Base-by-base conservation (phyloP, 352 stramenopile genomes). In the Phytophthora sp. region DNA sequence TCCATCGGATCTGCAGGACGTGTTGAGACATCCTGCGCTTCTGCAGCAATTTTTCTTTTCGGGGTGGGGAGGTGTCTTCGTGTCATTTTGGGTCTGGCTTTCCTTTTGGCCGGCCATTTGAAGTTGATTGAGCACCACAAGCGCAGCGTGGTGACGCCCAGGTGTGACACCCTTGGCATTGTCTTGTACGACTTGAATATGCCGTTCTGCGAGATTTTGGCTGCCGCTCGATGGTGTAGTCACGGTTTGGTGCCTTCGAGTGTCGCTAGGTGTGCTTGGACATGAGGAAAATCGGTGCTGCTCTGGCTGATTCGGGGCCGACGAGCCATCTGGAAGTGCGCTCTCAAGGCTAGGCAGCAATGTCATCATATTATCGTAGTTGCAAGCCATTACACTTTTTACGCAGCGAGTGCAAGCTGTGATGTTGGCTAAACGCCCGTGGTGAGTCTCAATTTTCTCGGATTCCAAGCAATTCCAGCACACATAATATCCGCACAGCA, bases 401-500 rank as follows among this genome's bases (percentile, higher is more conserved):
- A 45, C n/a, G 12, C 66, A 74, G 15, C 66, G 66, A 15, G 32
- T 44, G 31, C 66, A 74, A 4, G 63, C 54, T n/a, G 59, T 54
- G 35, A 69, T 71, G n/a, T 48, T 60, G 6, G 49, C 50, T 20
- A 71, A 21, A 7, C 45, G 55, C 20, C 66, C 66, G 38, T 74
- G 71, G 43, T 59, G 49, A 1, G 55, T 71, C 54, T 74, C 66
- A 35, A 74, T 62, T 4, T 58, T 46, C 28, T 74, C 66, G 3
- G 35, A 48, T 0, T 37, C 35, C 9, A 39, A 55, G 38, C 66
- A 74, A 1, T 34, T 31, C 17, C 59, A 60, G 42, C 66, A 74
- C n/a, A 74, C 54, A 15, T 68, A 62, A 24, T 61, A 74, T 6
- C 60, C 59, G 23, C 66, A 74, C 20, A 74, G 44, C 66, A 74